Evolutionary conservation across 352 stramenopile genomes (phyloP).

Genomic region (Pythium sp.): DNA sequence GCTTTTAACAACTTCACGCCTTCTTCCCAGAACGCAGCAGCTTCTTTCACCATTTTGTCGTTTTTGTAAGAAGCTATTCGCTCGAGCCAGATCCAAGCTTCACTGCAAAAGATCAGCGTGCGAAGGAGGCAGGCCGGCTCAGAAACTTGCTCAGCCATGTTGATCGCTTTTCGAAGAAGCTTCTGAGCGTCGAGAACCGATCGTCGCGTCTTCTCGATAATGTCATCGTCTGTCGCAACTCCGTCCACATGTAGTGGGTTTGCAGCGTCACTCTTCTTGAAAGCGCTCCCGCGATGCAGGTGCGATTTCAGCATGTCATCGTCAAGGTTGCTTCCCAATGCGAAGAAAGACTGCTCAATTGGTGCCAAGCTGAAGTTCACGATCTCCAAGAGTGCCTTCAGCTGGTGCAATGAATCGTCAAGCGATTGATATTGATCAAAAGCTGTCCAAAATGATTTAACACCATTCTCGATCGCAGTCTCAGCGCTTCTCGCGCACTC

Average conservation of each 20-base stretch:
- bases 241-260: neutral
- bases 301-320: slow-evolving; percentile 55
- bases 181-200: slow-evolving; percentile 61
- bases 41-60: slow-evolving; percentile 72
- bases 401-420: slow-evolving; percentile 67
- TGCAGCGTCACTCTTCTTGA: slow-evolving; percentile 6
- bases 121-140: slow-evolving; percentile 54
- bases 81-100: slow-evolving; percentile 82
- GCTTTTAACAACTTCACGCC: slow-evolving; percentile 70
- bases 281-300: slow-evolving; percentile 3
- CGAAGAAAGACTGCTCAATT: slow-evolving; percentile 68
- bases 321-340: slow-evolving; percentile 60
- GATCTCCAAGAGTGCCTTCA: slow-evolving; percentile 73
- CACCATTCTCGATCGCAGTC: slow-evolving; percentile 47
- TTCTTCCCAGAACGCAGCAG: slow-evolving; percentile 77
- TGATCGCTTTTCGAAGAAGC: slow-evolving; percentile 60
- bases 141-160: slow-evolving; percentile 63
- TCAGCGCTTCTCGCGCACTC: slow-evolving; percentile 40
- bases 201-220: slow-evolving; percentile 62
- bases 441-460: slow-evolving; percentile 56
- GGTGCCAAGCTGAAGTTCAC: slow-evolving; percentile 65
- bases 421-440: slow-evolving; percentile 72
- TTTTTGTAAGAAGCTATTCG: slow-evolving; percentile 75
- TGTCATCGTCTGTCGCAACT: slow-evolving; percentile 29
- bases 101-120: slow-evolving; percentile 55